Conservation (phyloP, 2,329 filamentous ascomycete species). For the Botrytis byssoidea region DNA sequence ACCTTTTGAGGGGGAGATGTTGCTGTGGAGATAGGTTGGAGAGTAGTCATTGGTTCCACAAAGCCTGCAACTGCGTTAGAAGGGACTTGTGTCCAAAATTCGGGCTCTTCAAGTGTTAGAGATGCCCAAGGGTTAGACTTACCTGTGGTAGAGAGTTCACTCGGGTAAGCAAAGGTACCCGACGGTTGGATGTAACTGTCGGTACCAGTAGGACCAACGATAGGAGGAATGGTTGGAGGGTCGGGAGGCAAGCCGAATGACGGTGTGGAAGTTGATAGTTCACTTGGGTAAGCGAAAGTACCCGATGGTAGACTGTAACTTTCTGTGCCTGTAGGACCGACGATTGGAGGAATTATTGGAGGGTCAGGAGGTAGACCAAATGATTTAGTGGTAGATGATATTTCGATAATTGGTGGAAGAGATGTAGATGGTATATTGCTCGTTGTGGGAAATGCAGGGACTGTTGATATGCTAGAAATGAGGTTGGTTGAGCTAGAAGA, state of each 20-base stretch:
- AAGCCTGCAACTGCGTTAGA: background rate
- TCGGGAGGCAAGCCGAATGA: conserved; percentile 3
- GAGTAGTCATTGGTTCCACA: background rate
- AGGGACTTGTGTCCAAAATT: background rate
- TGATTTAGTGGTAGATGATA: background rate
- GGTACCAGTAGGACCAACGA: background rate
- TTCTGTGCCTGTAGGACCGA: background rate
- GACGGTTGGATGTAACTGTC: background rate
- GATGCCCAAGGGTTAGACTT: background rate
- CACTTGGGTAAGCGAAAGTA: background rate
- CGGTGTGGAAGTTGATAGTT: background rate
- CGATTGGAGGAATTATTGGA: conserved; percentile 6
- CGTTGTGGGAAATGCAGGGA: background rate
- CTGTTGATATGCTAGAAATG: background rate
- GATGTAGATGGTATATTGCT: background rate
- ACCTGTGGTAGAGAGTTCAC: background rate
- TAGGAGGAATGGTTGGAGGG: conserved; percentile 1
- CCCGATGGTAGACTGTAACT: background rate
- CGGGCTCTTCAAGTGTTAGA: background rate
- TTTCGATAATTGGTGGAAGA: background rate
- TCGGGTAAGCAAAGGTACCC: background rate
- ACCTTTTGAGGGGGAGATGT: background rate
- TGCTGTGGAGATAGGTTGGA: background rate
- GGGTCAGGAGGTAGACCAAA: background rate
- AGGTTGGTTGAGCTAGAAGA: background rate